Evolutionary conservation across 225 moss, liverwort and hornwort species (phyloP).

Genomic region (Physcomitrium patens): DNA sequence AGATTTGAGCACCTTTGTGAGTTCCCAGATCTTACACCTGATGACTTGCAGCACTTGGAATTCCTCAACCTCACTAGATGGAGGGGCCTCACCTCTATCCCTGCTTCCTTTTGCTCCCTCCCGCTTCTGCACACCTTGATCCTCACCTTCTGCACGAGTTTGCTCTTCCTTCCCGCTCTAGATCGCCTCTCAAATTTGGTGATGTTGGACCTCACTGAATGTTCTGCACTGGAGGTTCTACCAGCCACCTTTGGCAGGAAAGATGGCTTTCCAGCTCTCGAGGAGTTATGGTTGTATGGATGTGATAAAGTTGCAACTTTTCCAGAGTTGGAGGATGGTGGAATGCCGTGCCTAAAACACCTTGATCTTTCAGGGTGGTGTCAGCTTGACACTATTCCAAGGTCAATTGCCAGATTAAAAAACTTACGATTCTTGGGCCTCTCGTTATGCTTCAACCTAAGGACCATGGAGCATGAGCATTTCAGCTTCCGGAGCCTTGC

Average conservation of each 20-base stretch:
- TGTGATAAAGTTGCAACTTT: slow-evolving; percentile 28
- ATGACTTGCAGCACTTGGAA: too few species aligned
- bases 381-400: slow-evolving; percentile 21
- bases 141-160: neutral
- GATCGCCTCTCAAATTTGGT: slow-evolving; percentile 26
- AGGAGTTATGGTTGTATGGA: neutral
- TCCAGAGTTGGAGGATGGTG: slow-evolving; percentile 26
- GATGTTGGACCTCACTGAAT: neutral
- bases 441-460: neutral
- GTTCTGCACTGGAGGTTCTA: slow-evolving; percentile 12
- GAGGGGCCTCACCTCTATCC: too few species aligned
- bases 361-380: neutral
- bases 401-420: neutral
- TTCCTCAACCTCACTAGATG: too few species aligned
- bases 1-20: too few species aligned
- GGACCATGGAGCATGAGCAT: slow-evolving; percentile 23
- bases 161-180: slow-evolving; percentile 26
- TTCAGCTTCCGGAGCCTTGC: neutral
- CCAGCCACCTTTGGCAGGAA: slow-evolving; percentile 29
- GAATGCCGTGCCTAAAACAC: slow-evolving; percentile 10
- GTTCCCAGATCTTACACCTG: too few species aligned
- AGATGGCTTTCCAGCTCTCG: slow-evolving; percentile 26
- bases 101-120: slow-evolving; percentile 5
- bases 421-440: slow-evolving; percentile 15
- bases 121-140: slow-evolving; percentile 25